Evolutionary conservation across 2,329 filamentous ascomycete genomes (phyloP), one percentile per base, ranked within the genome.

Genomic region (Trichophyton mentagrophytes): DNA sequence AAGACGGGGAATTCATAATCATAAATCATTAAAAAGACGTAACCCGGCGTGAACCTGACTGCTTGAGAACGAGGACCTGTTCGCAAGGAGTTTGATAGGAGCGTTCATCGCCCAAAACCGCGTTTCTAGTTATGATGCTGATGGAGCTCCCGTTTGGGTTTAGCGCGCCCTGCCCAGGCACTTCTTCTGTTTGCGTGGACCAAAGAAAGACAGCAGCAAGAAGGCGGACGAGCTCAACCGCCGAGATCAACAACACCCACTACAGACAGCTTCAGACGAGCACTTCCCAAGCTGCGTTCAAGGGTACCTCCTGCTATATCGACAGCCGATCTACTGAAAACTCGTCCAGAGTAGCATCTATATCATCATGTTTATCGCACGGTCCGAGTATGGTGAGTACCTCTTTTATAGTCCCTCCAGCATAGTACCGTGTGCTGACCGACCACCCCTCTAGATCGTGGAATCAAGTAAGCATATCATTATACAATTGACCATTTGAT

Each of bases 341-440:
- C 20, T 11, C 9, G 15, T 25, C 7, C 51, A 6, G 13, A n/a
- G 13, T 15, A 2, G 7, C 56, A 30, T 58, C 33, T 46, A 60
- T 33, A 51, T 61, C 83, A 90, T 80, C 71, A 96, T 96, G 93
- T 99, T 99, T 85, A 97, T 99, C 84, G 91, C 93, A 83, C 89
- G 93, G 80, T 97, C 92, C 75, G 93, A 99, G 92, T 99, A 99
- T 81, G 93, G 92, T 93, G 83, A 80, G 87, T 74, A 72, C 60
- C 66, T 60, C 65, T 64, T 7, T 66, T 64, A 36, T 17, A 36
- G 51, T 64, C 66, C 63, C 58, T 60, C 66, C 46, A 42, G n/a
- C 38, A n/a, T 7, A 27, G 22, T 46, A 25, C 13, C 36, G 9
- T 56, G 33, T 59, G 27, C 49, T 61, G 30, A 64, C 66, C 63